Base-by-base conservation (phyloP, 805 yeast species). In the Spathaspora passalidarum region DNA sequence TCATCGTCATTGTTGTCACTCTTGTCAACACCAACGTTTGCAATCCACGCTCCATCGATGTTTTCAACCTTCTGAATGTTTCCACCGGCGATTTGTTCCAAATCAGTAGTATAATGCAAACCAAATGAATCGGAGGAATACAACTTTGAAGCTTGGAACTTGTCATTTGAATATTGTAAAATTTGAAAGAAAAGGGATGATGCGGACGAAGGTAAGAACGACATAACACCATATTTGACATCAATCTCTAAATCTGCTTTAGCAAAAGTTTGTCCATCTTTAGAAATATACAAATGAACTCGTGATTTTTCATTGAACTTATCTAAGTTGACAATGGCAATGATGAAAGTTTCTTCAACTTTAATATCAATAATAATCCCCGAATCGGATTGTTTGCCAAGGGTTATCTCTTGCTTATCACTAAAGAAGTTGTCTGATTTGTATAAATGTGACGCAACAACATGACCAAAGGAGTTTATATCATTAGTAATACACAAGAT, bases 11-110 rank as follows among this genome's bases (percentile, higher is more conserved):
- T 9, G 23, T 18, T 11, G 13, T 13, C 38, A 45, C 36, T 44
- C 54, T 51, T 60, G 47, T 35, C 44, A 40, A 25, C 50, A 13
- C 60, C 59, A 46, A 63, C 26, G 54, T 77, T 78, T 8, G 80
- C 75, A 40, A 85, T 56, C 77, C 86, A 76, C 13, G 79, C 74
- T 8, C 90, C 91, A 48, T 83, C 87, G 21, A 81, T 68, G 16
- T 69, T 71, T 48, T 74, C 70, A 16, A 82, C 68, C 49, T 74
- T 75, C 32, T 68, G 69, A 20, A 73, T 66, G 38, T 69, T 60
- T 7, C 78, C 79, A 18, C 69, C 69, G 37, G 65, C 57, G 10
- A 76, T 66, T 32, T 70, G 61, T 9, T 71, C 73, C 23, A 79
- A 56, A n/a, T 76, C 61, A 38, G 69, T 68, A 0, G 56, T 54